phyloP scores from a whole-genome alignment of 2,329 filamentous ascomycete species.

The Tolypocladium paradoxum region DNA sequence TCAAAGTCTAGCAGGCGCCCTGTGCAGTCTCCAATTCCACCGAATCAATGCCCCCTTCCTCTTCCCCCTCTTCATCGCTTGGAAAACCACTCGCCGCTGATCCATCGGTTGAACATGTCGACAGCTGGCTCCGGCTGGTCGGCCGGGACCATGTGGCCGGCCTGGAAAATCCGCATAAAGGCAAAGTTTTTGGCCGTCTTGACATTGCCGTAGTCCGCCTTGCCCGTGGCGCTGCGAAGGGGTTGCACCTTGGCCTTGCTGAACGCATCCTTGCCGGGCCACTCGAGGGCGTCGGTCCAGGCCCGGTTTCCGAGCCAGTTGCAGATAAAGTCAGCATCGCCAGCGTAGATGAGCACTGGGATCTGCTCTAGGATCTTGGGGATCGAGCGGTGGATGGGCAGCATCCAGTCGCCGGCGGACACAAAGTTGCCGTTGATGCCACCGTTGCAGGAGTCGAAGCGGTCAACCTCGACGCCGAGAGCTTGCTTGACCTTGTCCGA shows the following conservation, averaged over 20 bases:
- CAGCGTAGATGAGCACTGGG: slow-evolving; percentile 86
- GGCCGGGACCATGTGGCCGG: slow-evolving; percentile 93
- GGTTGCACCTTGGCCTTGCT: slow-evolving; percentile 58
- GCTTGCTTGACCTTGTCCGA: slow-evolving; percentile 69
- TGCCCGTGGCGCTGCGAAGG: slow-evolving; percentile 44
- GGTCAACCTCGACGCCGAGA: slow-evolving; percentile 75
- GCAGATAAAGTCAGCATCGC: slow-evolving; percentile 80
- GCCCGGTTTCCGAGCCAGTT: slow-evolving; percentile 98
- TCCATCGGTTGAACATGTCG: slow-evolving; percentile 91
- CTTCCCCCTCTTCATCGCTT: neutral
- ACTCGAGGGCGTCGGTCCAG: slow-evolving; percentile 88
- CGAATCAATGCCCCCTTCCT: neutral
- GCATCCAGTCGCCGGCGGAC: slow-evolving; percentile 82
- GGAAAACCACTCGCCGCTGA: slow-evolving; percentile 24
- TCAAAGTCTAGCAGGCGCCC: neutral
- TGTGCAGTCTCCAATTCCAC: neutral
- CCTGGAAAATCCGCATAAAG: slow-evolving; percentile 79
- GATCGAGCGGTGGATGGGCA: slow-evolving; percentile 85
- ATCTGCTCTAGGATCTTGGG: slow-evolving; percentile 81
- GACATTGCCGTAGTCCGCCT: slow-evolving; percentile 53
- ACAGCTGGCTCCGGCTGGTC: slow-evolving; percentile 84
- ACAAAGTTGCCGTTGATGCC: slow-evolving; percentile 97
- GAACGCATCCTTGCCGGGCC: slow-evolving; percentile 75
- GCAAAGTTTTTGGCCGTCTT: slow-evolving; percentile 90
- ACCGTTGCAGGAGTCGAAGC: slow-evolving; percentile 92